Conservation (phyloP, 345 rosid genomes). For the Pelargonium nanum region DNA sequence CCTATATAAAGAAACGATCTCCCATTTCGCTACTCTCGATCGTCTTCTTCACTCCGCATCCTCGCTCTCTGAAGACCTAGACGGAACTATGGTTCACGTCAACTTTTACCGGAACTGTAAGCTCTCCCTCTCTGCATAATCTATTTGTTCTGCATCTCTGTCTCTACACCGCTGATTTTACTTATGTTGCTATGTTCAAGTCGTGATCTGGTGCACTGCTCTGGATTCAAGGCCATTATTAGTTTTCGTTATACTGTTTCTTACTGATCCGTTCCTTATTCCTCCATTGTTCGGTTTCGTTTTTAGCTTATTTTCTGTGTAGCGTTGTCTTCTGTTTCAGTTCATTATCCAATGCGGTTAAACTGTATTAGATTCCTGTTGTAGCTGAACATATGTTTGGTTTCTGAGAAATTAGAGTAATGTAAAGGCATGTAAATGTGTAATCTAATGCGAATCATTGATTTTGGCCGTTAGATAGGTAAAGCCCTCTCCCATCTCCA, state of each 20-base stretch:
- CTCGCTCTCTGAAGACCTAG: not conserved
- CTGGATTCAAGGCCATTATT: not conserved
- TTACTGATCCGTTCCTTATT: not conserved
- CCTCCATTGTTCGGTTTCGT: not conserved
- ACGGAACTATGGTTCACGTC: constrained; percentile 32
- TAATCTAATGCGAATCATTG: not conserved
- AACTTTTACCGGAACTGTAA: constrained; percentile 37
- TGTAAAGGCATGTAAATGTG: too few species aligned
- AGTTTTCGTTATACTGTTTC: too few species aligned
- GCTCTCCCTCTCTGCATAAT: not conserved
- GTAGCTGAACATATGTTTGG: not conserved
- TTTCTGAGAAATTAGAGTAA: too few species aligned
- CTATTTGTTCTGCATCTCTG: not conserved
- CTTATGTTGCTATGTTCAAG: not conserved
- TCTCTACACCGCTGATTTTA: too few species aligned
- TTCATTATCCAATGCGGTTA: too few species aligned
- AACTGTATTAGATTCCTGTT: not conserved
- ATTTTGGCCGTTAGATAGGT: not conserved
- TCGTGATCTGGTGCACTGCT: not conserved
- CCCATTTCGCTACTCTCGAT: not conserved
- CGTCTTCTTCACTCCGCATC: not conserved
- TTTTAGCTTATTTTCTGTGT: not conserved
- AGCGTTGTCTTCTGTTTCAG: not conserved
- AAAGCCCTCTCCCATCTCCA: not conserved
- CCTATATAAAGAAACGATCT: not conserved